Conservation (phyloP, 2,329 filamentous ascomycete species). For the Hyphodiscus sp. region DNA sequence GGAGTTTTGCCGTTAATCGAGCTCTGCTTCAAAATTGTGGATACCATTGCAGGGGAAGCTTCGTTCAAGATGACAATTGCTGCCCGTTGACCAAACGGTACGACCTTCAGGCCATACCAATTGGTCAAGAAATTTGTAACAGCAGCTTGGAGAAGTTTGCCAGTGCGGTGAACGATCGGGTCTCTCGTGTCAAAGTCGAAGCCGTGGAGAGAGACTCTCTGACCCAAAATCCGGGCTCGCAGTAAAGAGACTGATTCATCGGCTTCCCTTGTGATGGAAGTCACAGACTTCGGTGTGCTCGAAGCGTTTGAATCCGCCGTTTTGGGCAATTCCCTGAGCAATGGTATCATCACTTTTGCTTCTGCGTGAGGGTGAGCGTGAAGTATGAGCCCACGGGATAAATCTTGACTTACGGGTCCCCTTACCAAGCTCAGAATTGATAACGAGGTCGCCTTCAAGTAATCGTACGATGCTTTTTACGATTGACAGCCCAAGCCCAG, state of each 20-base stretch:
- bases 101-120: constrained; percentile 28
- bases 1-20: constrained; percentile 9
- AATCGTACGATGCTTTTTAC: constrained; percentile 55
- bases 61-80: constrained; percentile 27
- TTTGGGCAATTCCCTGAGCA: constrained; percentile 26
- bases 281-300: constrained; percentile 15
- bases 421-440: constrained; percentile 46
- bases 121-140: constrained; percentile 24
- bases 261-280: constrained; percentile 14
- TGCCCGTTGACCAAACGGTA: constrained; percentile 19
- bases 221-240: constrained; percentile 15
- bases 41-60: constrained; percentile 12
- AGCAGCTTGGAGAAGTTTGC: constrained; percentile 20
- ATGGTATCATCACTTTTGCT: constrained; percentile 27
- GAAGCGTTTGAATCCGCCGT: constrained; percentile 10
- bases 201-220: constrained; percentile 23
- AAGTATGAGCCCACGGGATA: not conserved
- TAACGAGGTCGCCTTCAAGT: constrained; percentile 52
- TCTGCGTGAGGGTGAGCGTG: constrained; percentile 14
- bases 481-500: constrained; percentile 59
- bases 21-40: constrained; percentile 8
- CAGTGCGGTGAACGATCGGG: constrained; percentile 17
- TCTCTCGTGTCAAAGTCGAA: constrained; percentile 23
- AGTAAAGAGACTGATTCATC: constrained; percentile 24
- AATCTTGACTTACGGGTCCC: constrained; percentile 45